Evolutionary conservation across 176 grass and related monocot species (phyloP), one percentile per base, ranked within the genome.

Genomic region (Microstegium vimineum): DNA sequence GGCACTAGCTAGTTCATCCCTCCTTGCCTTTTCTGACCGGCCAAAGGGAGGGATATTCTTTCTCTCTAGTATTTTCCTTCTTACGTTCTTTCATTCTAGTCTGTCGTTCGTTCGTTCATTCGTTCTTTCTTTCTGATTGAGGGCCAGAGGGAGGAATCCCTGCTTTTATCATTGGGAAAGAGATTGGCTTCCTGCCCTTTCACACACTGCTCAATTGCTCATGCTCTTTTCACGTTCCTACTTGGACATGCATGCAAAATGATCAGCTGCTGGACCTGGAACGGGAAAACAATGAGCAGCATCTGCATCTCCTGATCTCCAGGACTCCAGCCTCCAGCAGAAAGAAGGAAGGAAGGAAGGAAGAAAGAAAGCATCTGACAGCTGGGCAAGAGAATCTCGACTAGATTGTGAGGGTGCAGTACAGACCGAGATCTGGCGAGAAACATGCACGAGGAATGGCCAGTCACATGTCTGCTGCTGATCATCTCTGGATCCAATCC

Each of bases 131-230:
- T 30, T 49, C 38, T 13, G 31, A 69, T n/a, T n/a, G n/a, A 40
- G 23, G 62, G 45, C 25, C 67, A 67, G 7, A 71, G 25, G 35
- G 12, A 34, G 15, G 5, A 65, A 30, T 73, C 56, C 65, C 34
- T 23, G 10, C 64, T 73, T n/a, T 85, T 85, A 45, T 85, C 75
- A 33, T 35, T 45, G 51, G 15, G 45, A 66, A 90, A 78, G 45
- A 28, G 36, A 38, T 82, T 0, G 5, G 25, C 80, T 83, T 88
- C 73, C 60, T 8, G 34, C 22, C 11, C 16, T 68, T 67, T 76
- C n/a, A n/a, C 45, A 47, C 45, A 17, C 27, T 17, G n/a, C 12
- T n/a, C n/a, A n/a, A n/a, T n/a, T n/a, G n/a, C n/a, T 67, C 28
- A 13, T 25, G 6, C 27, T 12, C 6, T 35, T 61, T 28, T 20